A percentile compares a stretch with the other conserved stretches of the same genome.
Evolutionary conservation across 495 filamentous ascomycete species (phyloP).

Genomic region (Mytilinidion resinicola): DNA sequence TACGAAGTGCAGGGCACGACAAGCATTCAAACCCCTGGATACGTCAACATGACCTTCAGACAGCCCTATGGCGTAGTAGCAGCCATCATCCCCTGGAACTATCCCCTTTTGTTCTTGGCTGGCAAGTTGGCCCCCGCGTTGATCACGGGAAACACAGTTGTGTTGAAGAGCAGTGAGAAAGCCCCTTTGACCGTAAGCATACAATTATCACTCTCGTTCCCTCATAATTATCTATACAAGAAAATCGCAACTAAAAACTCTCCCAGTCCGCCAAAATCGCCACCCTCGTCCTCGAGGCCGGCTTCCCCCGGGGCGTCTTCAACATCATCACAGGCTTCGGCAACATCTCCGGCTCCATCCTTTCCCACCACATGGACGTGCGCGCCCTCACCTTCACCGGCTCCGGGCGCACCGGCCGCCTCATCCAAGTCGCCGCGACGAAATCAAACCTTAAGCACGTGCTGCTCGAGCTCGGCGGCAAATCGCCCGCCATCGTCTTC

Average conservation of each 20-base stretch:
- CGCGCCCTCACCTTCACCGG: slow-evolving; percentile 27
- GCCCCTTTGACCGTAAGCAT: slow-evolving; percentile 33
- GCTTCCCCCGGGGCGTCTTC: slow-evolving; percentile 37
- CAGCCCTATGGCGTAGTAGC: slow-evolving; percentile 37
- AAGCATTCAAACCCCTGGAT: slow-evolving; percentile 31
- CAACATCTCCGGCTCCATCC: slow-evolving; percentile 28
- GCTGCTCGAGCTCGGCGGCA: slow-evolving; percentile 37
- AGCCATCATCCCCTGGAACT: slow-evolving; percentile 40
- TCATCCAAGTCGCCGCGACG: slow-evolving; percentile 24
- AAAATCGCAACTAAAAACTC: slow-evolving; percentile 2
- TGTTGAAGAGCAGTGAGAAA: slow-evolving; percentile 38
- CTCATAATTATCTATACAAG: no score
- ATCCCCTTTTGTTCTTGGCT: slow-evolving; percentile 29
- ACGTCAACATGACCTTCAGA: slow-evolving; percentile 30
- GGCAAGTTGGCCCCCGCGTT: slow-evolving; percentile 34
- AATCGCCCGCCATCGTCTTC: slow-evolving; percentile 36
- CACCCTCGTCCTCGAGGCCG: slow-evolving; percentile 30
- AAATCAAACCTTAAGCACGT: slow-evolving; percentile 37
- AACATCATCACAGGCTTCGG: slow-evolving; percentile 37
- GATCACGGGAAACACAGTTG: slow-evolving; percentile 34
- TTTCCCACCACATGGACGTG: slow-evolving; percentile 32
- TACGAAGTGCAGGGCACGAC: slow-evolving; percentile 28
- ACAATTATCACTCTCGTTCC: neutral
- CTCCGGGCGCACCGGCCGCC: slow-evolving; percentile 26
- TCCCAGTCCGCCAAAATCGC: slow-evolving; percentile 31